A percentile compares a stretch with the other conserved stretches of the same genome.
These are phyloP conservation scores for Penicillium sp. DNA, from an alignment of 2,329 filamentous ascomycete genomes.

Conservation along the genomic window DNA sequence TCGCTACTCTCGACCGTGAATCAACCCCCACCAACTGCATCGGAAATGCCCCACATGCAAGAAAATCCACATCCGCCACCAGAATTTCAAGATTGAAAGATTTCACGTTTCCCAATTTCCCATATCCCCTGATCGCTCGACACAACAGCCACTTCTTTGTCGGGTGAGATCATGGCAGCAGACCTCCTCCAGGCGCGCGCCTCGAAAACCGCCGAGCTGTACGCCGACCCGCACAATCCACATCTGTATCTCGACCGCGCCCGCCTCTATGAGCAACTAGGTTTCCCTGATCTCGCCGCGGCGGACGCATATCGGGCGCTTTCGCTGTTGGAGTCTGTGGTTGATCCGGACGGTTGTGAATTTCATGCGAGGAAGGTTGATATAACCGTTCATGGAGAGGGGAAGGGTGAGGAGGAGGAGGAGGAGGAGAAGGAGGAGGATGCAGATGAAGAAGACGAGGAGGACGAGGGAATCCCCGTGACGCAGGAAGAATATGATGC, in stretches of 20 bases:
- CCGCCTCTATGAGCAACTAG: constrained; percentile 70
- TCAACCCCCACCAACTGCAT: constrained; percentile 6
- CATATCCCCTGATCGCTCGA: background rate
- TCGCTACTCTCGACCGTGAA: no score
- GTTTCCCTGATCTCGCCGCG: constrained; percentile 85
- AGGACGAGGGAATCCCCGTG: constrained; percentile 35
- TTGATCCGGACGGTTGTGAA: constrained; percentile 74
- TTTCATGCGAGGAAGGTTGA: constrained; percentile 67
- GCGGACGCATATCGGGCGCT: constrained; percentile 90
- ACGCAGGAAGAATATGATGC: constrained; percentile 42
- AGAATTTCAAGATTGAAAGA: background rate
- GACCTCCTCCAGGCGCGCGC: constrained; percentile 51
- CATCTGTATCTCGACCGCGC: constrained; percentile 59
- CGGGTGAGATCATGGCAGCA: constrained; percentile 27
- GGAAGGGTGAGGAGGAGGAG: constrained; percentile 11
- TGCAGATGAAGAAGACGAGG: constrained; percentile 49
- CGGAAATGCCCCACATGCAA: constrained; percentile 18
- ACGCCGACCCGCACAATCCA: constrained; percentile 47
- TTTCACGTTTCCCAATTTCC: background rate
- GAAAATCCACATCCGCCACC: constrained; percentile 12
- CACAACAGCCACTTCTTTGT: background rate
- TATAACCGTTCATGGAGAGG: background rate
- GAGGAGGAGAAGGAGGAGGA: constrained; percentile 24
- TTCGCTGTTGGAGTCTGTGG: constrained; percentile 79
- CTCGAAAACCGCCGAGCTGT: constrained; percentile 55